These are phyloP conservation scores for Heritiera fomes DNA, from an alignment of 345 rosid species.

Conservation along the genomic window DNA sequence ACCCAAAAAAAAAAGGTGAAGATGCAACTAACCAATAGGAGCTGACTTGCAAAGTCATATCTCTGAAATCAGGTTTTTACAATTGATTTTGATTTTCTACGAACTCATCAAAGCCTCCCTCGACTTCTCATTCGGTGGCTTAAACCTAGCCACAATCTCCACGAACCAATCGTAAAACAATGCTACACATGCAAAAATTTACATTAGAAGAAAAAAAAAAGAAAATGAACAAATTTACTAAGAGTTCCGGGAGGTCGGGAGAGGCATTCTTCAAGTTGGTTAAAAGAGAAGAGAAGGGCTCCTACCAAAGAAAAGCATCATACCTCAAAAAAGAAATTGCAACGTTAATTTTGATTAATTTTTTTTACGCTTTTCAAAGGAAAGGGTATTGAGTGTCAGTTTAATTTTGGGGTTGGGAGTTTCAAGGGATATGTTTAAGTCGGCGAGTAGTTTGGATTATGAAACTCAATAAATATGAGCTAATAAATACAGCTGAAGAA, in stretches of 20 bases:
- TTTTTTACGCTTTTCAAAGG: too few relatives aligned
- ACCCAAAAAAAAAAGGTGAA: background rate
- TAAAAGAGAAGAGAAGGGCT: constrained; percentile 66
- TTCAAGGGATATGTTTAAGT: too few relatives aligned
- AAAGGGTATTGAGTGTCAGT: too few relatives aligned
- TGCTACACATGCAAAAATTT: background rate
- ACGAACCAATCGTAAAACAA: constrained; percentile 57
- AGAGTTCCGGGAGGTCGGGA: constrained; percentile 53
- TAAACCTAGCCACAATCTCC: constrained; percentile 53
- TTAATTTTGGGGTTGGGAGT: too few relatives aligned
- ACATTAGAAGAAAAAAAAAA: background rate
- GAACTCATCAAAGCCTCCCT: constrained; percentile 79
- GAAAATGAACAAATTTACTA: constrained; percentile 33
- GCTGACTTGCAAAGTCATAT: constrained; percentile 67
- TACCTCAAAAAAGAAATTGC: too few relatives aligned
- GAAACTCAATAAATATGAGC: too few relatives aligned
- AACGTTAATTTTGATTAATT: too few relatives aligned
- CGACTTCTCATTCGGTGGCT: constrained; percentile 61
- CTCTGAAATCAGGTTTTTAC: constrained; percentile 60
- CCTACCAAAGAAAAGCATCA: constrained; percentile 82
- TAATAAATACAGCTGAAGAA: constrained; percentile 25
- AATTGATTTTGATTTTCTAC: constrained; percentile 49
- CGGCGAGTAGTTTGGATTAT: too few relatives aligned
- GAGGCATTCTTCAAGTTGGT: constrained; percentile 62
- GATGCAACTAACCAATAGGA: constrained; percentile 50